Evolutionary conservation across 306 rosid genomes (phyloP).

Genomic region (barrel medic (Medicago truncatula)): MtrunA17r5.0-ANR NC_053047.1:6301501-6302000

Average conservation of each 20-base stretch:
- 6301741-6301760: conserved; percentile 74
- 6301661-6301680: conserved; percentile 77
- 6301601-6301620: conserved; percentile 51
- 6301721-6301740: conserved; percentile 75
- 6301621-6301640: conserved; percentile 84
- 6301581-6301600: conserved; percentile 51
- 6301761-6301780: conserved; percentile 89
- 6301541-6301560: conserved; percentile 48
- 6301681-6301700: conserved; percentile 87
- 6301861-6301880: conserved; percentile 95
- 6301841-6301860: conserved; percentile 59
- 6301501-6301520: conserved; percentile 42
- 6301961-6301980: conserved; percentile 13
- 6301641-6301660: conserved; percentile 87
- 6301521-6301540: conserved; percentile 41
- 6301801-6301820: conserved; percentile 92
- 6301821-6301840: conserved; percentile 88
- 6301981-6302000: conserved; percentile 2
- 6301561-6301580: conserved; percentile 42
- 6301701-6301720: conserved; percentile 92
- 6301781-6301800: conserved; percentile 96
- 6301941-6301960: conserved; percentile 14
- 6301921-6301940: conserved; percentile 19
- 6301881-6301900: conserved; percentile 93
- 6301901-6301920: conserved; percentile 94